Evolutionary conservation across 805 yeast species (phyloP), one percentile per base, ranked within the genome.

Genomic region (Sugiyamaella americana): DNA sequence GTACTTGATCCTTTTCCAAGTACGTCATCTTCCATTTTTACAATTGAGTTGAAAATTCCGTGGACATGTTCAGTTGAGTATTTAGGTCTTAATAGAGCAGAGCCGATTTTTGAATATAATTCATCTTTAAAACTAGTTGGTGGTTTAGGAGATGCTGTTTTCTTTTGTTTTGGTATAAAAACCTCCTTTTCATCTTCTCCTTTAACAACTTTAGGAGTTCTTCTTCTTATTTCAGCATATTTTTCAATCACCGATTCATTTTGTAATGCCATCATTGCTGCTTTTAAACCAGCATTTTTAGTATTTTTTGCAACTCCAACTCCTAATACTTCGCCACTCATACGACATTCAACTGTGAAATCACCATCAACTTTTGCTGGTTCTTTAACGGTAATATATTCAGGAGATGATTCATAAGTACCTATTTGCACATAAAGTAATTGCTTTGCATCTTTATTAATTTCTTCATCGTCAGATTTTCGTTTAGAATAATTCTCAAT

Each of bases 211-310:
- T 43, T 41, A 2, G 51, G 53, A 10, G 46, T 44, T 6, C 37
- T 45, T n/a, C 80, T 73, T 50, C 95, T 69, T 18, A 72, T 50
- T 36, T 71, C 70, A 11, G 79, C 77, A 60, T 76, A 86, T 56
- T 81, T 81, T 50, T 83, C 89, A 40, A 87, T 69, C 24, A 78
- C 48, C 0, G 67, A 68, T 37, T 74, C 75, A 39, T 86, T 79
- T 8, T 67, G 64, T 40, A 91, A 67, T 0, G 91, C 96, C 43
- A 71, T 69, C 80, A 82, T 82, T 0, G 98, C 98, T 0, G 97
- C 96, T 46, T 82, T 70, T 19, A 78, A 63, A 0, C 96, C 93
- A 0, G 97, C 98, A 23, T 79, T 82, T 61, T 84, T 85, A 2
- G 72, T 68, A 51, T 78, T 82, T 20, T 75, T 71, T 2, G 86